Evolutionary conservation across 139 green algal genomes (phyloP).

Genomic region (Parachlorella kessleri): DNA sequence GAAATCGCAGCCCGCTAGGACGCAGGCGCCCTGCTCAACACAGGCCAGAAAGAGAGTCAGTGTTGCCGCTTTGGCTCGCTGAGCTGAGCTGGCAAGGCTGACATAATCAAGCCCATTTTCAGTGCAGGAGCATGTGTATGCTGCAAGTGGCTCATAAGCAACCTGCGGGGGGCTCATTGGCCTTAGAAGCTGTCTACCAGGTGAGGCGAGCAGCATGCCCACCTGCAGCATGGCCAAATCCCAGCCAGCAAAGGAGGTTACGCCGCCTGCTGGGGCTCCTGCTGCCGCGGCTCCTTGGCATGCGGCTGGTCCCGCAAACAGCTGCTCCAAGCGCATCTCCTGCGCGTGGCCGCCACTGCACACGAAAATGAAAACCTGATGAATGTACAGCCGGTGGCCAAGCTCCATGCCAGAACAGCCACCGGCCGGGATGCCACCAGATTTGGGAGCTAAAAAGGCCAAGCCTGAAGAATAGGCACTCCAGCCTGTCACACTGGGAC

Average conservation of each 20-base stretch:
- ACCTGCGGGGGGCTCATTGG: too few species aligned
- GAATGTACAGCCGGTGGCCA: neutral
- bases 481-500: neutral
- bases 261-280: too few species aligned
- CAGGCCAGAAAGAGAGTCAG: too few species aligned
- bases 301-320: constrained; percentile 10
- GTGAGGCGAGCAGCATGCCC: too few species aligned
- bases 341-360: constrained; percentile 15
- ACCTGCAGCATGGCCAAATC: neutral
- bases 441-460: neutral
- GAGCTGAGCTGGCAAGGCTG: too few species aligned
- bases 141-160: too few species aligned
- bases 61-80: too few species aligned
- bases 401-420: neutral
- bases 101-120: too few species aligned
- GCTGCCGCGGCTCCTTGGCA: too few species aligned
- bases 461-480: neutral
- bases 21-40: constrained; percentile 67
- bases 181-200: too few species aligned
- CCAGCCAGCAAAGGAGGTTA: neutral
- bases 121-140: too few species aligned
- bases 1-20: constrained; percentile 97
- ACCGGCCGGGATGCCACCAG: neutral
- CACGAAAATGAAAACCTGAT: neutral
- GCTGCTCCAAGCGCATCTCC: constrained; percentile 32